A percentile compares a stretch with the other conserved stretches of the same genome.
phyloP scores from a whole-genome alignment of 495 filamentous ascomycete species.

The Penicillium atrosanguineum region DNA sequence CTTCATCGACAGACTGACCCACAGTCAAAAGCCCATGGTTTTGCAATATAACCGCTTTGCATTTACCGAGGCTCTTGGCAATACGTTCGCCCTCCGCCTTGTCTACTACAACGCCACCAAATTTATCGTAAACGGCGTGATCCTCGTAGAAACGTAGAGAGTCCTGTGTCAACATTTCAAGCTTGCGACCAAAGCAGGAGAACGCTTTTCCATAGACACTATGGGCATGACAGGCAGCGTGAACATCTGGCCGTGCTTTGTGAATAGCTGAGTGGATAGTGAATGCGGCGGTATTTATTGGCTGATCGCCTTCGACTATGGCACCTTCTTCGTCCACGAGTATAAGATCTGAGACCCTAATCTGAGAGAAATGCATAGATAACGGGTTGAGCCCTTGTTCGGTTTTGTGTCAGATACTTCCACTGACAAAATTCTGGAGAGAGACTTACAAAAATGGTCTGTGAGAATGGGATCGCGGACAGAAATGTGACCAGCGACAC shows the following conservation, averaged over 20 bases:
- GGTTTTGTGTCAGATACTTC: background rate
- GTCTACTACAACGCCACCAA: slow-evolving; percentile 51
- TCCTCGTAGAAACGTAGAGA: background rate
- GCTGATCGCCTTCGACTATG: slow-evolving; percentile 13
- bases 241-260: slow-evolving; percentile 31
- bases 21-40: slow-evolving; percentile 61
- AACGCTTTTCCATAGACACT: slow-evolving; percentile 31
- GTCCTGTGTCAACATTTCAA: slow-evolving; percentile 46
- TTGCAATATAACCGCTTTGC: slow-evolving; percentile 50
- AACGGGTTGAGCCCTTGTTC: slow-evolving; percentile 50
- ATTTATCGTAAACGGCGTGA: slow-evolving; percentile 38
- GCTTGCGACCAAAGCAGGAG: slow-evolving; percentile 27
- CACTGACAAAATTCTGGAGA: background rate
- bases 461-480: slow-evolving; percentile 60
- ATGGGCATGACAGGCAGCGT: slow-evolving; percentile 38
- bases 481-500: slow-evolving; percentile 63
- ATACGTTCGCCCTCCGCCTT: slow-evolving; percentile 53
- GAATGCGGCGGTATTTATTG: slow-evolving; percentile 57
- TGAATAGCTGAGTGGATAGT: slow-evolving; percentile 51
- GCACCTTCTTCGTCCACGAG: slow-evolving; percentile 44
- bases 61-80: slow-evolving; percentile 50
- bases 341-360: slow-evolving; percentile 38
- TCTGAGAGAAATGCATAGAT: slow-evolving; percentile 34
- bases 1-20: slow-evolving; percentile 54
- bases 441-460: slow-evolving; percentile 16